phyloP scores from a whole-genome alignment of 73 alveolate genomes.

The Urostyla sp. region DNA sequence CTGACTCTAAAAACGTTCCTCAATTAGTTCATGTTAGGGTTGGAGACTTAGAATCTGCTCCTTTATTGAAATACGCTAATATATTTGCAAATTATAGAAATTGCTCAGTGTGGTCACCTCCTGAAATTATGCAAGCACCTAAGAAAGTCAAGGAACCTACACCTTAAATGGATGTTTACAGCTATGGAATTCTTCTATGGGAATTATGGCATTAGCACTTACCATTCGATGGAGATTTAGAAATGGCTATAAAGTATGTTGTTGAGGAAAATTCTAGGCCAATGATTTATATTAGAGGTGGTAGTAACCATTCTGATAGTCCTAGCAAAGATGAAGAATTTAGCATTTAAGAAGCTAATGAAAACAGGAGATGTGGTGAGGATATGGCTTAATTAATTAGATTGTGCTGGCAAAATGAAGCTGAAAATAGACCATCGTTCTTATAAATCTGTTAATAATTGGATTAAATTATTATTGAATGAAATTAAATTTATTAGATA shows the following conservation, averaged over 20 bases:
- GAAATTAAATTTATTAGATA: too few relatives aligned
- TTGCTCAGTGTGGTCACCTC: slow-evolving; percentile 76
- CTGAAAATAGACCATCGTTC: slow-evolving; percentile 62
- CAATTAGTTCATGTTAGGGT: too few relatives aligned
- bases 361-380: slow-evolving; percentile 51
- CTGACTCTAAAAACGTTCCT: too few relatives aligned
- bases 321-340: background rate
- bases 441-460: slow-evolving; percentile 28
- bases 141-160: slow-evolving; percentile 57
- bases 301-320: background rate
- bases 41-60: slow-evolving; percentile 72
- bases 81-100: slow-evolving; percentile 74
- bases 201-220: slow-evolving; percentile 72
- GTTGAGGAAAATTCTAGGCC: slow-evolving; percentile 83
- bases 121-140: slow-evolving; percentile 62
- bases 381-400: slow-evolving; percentile 72
- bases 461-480: too few relatives aligned
- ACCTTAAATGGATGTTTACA: slow-evolving; percentile 75
- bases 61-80: slow-evolving; percentile 68
- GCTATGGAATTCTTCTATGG: slow-evolving; percentile 88
- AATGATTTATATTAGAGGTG: background rate
- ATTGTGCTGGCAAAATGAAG: slow-evolving; percentile 77
- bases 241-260: slow-evolving; percentile 65
- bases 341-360: slow-evolving; percentile 49
- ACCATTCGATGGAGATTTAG: slow-evolving; percentile 78